These are phyloP conservation scores for Paramecium sonneborni DNA, from an alignment of 73 alveolate genomes.

Conservation along the genomic window DNA sequence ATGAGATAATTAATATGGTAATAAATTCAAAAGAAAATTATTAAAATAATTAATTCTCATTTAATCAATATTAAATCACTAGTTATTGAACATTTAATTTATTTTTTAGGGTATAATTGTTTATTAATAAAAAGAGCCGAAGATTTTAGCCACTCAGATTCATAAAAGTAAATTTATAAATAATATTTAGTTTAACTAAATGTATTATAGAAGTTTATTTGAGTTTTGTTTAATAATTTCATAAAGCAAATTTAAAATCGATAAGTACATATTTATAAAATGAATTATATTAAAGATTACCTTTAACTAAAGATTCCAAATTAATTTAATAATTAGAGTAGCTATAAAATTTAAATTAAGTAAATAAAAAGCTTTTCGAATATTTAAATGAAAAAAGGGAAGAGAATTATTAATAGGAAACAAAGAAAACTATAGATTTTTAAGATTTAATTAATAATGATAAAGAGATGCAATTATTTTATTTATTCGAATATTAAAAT, in stretches of 20 bases:
- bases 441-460: slow-evolving; percentile 18
- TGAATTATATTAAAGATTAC: slow-evolving; percentile 32
- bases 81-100: neutral
- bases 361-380: neutral
- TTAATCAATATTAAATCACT: neutral
- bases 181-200: neutral
- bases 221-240: neutral
- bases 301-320: slow-evolving; percentile 32
- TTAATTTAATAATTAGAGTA: neutral
- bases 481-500: slow-evolving; percentile 43
- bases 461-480: slow-evolving; percentile 14
- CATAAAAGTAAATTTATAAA: neutral
- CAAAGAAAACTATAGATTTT: neutral
- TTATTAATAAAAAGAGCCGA: slow-evolving; percentile 51
- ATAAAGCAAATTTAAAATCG: slow-evolving; percentile 1
- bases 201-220: neutral
- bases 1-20: slow-evolving; percentile 40
- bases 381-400: neutral
- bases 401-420: neutral
- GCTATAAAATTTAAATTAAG: neutral
- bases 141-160: slow-evolving; percentile 48
- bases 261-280: slow-evolving; percentile 7
- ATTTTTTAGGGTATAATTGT: neutral
- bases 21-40: slow-evolving; percentile 28
- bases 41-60: neutral